Conservation (phyloP, 2,329 filamentous ascomycete genomes). For the Colletotrichum paranaense region DNA sequence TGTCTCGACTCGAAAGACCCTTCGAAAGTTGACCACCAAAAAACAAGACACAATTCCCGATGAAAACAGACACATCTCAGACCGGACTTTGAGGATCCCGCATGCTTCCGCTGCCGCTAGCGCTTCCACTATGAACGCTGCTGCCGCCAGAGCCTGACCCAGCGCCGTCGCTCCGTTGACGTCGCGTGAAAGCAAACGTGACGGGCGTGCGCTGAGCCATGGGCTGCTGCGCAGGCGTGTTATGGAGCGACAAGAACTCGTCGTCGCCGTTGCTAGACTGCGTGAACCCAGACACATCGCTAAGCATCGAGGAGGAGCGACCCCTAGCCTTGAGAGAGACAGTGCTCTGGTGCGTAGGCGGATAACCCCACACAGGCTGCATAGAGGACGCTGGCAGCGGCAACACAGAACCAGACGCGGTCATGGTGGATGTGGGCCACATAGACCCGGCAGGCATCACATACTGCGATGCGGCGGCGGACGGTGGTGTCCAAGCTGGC, state of each 20-base stretch:
- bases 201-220: slow-evolving; percentile 36
- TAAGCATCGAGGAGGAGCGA: slow-evolving; percentile 75
- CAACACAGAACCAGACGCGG: slow-evolving; percentile 42
- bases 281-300: slow-evolving; percentile 74
- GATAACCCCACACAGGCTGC: slow-evolving; percentile 32
- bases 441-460: slow-evolving; percentile 42
- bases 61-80: slow-evolving; percentile 32
- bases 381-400: slow-evolving; percentile 44
- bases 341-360: slow-evolving; percentile 40
- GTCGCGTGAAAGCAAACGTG: slow-evolving; percentile 33
- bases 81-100: slow-evolving; percentile 64
- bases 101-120: slow-evolving; percentile 60
- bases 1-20: background rate
- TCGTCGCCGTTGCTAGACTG: slow-evolving; percentile 68
- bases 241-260: slow-evolving; percentile 41
- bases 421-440: slow-evolving; percentile 48
- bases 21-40: slow-evolving; percentile 21
- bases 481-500: slow-evolving; percentile 48
- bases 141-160: slow-evolving; percentile 35
- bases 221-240: slow-evolving; percentile 37
- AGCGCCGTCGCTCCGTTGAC: slow-evolving; percentile 30
- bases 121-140: slow-evolving; percentile 51
- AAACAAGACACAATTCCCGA: slow-evolving; percentile 7
- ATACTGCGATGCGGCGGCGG: slow-evolving; percentile 48
- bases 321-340: slow-evolving; percentile 59